These are phyloP conservation scores for Saccharum hybrid DNA, from an alignment of 202 grass and related monocot species.

Conservation along the genomic window DNA sequence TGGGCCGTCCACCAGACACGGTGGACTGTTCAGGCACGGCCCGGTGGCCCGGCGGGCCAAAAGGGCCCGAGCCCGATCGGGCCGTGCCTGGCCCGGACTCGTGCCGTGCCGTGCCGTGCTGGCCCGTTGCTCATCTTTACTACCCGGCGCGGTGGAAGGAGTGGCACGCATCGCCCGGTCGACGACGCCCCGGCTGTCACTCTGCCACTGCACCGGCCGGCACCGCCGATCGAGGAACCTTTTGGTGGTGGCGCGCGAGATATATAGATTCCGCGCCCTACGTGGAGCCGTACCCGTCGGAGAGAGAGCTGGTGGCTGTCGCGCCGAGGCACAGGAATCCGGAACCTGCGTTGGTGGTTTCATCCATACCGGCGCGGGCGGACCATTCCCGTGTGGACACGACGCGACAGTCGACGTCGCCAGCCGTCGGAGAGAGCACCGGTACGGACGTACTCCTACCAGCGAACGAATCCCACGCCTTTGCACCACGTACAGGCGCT, in stretches of 20 bases:
- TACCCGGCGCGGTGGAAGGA: neutral
- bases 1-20: too few relatives aligned
- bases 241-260: neutral
- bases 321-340: conserved; percentile 10
- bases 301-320: conserved; percentile 28
- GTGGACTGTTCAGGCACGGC: too few relatives aligned
- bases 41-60: too few relatives aligned
- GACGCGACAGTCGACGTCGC: conserved; percentile 5
- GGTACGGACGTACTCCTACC: neutral
- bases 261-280: conserved; percentile 16
- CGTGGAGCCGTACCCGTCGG: conserved; percentile 28
- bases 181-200: neutral
- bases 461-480: neutral
- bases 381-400: conserved; percentile 23
- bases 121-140: too few relatives aligned
- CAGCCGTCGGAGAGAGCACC: neutral
- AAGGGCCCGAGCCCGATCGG: too few relatives aligned
- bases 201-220: neutral
- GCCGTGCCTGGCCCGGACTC: too few relatives aligned
- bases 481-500: neutral
- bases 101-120: too few relatives aligned
- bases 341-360: neutral
- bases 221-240: neutral
- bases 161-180: neutral
- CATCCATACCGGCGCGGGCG: neutral